Evolutionary conservation across 2,329 filamentous ascomycete genomes (phyloP).

Genomic region (Fusarium setosum): DNA sequence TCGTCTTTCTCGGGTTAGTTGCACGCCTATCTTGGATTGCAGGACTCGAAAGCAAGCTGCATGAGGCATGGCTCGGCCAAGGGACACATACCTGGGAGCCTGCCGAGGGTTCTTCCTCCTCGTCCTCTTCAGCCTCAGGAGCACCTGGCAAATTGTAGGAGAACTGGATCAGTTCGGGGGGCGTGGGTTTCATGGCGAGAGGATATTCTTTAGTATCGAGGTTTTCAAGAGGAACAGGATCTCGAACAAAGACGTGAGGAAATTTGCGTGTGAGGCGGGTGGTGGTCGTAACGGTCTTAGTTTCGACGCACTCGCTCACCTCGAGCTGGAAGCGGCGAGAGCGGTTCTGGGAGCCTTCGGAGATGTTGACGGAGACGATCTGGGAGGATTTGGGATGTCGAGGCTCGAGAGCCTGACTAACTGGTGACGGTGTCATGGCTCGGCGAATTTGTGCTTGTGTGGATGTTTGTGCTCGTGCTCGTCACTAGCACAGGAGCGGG

Average conservation of each 20-base stretch:
- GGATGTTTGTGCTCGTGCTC: constrained; percentile 21
- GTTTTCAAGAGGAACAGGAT: constrained; percentile 75
- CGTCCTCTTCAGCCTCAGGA: constrained; percentile 43
- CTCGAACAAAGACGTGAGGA: constrained; percentile 83
- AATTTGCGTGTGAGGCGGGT: constrained; percentile 89
- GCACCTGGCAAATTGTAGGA: constrained; percentile 71
- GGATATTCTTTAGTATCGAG: constrained; percentile 93
- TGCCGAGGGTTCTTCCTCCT: constrained; percentile 30
- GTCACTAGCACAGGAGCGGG: constrained; percentile 24
- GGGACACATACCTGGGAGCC: constrained; percentile 41
- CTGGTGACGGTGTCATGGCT: constrained; percentile 54
- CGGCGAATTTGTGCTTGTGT: constrained; percentile 17
- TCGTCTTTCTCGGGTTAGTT: constrained; percentile 31
- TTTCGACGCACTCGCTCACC: constrained; percentile 74
- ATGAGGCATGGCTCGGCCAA: too few species aligned
- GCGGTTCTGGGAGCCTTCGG: constrained; percentile 52
- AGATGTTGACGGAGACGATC: constrained; percentile 61
- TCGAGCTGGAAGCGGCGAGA: constrained; percentile 63
- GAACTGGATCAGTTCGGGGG: constrained; percentile 80
- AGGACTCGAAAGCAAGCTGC: too few species aligned
- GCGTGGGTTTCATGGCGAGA: constrained; percentile 84
- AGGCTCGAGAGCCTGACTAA: constrained; percentile 52
- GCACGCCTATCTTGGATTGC: not conserved
- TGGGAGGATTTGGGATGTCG: constrained; percentile 48
- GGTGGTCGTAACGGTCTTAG: constrained; percentile 85